These are phyloP conservation scores for Drechslerella stenobrocha DNA, from an alignment of 2,329 filamentous ascomycete species.

Conservation along the genomic window DNA sequence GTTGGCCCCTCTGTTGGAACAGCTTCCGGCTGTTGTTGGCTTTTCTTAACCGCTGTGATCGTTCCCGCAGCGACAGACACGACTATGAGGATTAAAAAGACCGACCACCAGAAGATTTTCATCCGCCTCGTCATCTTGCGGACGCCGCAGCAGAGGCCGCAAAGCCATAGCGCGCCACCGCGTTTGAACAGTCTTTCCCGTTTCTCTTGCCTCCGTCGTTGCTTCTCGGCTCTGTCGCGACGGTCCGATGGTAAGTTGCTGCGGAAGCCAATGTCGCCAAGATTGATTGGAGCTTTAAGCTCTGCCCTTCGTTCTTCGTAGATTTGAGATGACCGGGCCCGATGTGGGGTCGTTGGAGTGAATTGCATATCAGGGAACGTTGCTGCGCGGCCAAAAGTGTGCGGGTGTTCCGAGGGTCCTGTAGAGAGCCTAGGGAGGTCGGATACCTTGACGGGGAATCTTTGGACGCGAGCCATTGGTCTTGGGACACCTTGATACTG, in stretches of 20 bases:
- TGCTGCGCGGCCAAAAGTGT: not conserved
- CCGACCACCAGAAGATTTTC: conserved; percentile 41
- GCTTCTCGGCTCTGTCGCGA: conserved; percentile 33
- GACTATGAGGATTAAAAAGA: conserved; percentile 32
- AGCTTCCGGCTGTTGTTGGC: conserved; percentile 21
- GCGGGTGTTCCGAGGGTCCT: not conserved
- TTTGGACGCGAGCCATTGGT: conserved; percentile 4
- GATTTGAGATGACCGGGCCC: conserved; percentile 11
- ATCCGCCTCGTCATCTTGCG: conserved; percentile 35
- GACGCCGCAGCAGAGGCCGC: conserved; percentile 35
- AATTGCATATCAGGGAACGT: conserved; percentile 28
- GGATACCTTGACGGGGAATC: conserved; percentile 18
- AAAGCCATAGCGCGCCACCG: conserved; percentile 33
- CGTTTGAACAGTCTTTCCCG: conserved; percentile 27
- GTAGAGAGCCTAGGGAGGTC: conserved; percentile 26
- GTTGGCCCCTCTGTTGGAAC: conserved; percentile 12
- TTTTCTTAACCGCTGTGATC: conserved; percentile 26
- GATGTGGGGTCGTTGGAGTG: conserved; percentile 37
- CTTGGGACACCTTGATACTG: conserved; percentile 12
- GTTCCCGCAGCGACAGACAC: conserved; percentile 13
- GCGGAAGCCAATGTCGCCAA: conserved; percentile 25
- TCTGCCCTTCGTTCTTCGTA: not conserved
- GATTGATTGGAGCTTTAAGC: conserved; percentile 10
- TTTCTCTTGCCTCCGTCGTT: conserved; percentile 38
- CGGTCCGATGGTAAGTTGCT: conserved; percentile 20